Percentiles rank a stretch among this genome's conserved stretches.
phyloP scores from a whole-genome alignment of 2,329 filamentous ascomycete species.

The Thielaviopsis euricoi region DNA sequence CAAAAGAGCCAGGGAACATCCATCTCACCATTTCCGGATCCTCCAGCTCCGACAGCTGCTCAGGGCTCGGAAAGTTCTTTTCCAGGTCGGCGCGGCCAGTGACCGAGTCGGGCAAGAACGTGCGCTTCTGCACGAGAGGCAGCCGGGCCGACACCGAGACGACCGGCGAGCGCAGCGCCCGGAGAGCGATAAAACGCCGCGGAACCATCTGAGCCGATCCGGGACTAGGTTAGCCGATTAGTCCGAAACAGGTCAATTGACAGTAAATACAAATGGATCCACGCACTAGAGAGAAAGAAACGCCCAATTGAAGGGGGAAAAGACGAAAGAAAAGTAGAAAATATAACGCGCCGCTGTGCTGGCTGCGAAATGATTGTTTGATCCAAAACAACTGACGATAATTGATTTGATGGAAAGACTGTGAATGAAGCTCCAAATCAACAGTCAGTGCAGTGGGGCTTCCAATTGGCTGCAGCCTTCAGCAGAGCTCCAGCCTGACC shows the following conservation, averaged over 20 bases:
- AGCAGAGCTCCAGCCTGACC: background rate
- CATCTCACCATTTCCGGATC: slow-evolving; percentile 49
- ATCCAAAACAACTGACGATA: no score
- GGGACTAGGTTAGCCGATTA: background rate
- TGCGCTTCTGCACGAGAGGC: slow-evolving; percentile 38
- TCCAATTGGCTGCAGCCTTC: background rate
- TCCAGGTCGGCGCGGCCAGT: slow-evolving; percentile 31
- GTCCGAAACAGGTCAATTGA: no score
- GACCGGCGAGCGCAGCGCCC: slow-evolving; percentile 28
- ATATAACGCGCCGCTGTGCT: background rate
- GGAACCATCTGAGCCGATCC: slow-evolving; percentile 2
- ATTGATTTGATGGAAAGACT: background rate
- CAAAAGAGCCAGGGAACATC: background rate
- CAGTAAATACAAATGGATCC: background rate
- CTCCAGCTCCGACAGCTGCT: slow-evolving; percentile 37
- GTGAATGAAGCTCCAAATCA: background rate
- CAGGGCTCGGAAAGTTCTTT: slow-evolving; percentile 34
- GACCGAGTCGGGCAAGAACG: slow-evolving; percentile 35
- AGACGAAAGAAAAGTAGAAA: background rate
- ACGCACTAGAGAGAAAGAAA: background rate
- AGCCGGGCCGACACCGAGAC: slow-evolving; percentile 25
- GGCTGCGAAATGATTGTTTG: no score
- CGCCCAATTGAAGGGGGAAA: background rate
- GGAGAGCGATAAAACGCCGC: slow-evolving; percentile 21
- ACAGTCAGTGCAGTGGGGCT: background rate